Percentiles rank a stretch among this genome's conserved stretches.
Evolutionary conservation across 139 green algal species (phyloP).

Genomic region (Choricystis sp.): DNA sequence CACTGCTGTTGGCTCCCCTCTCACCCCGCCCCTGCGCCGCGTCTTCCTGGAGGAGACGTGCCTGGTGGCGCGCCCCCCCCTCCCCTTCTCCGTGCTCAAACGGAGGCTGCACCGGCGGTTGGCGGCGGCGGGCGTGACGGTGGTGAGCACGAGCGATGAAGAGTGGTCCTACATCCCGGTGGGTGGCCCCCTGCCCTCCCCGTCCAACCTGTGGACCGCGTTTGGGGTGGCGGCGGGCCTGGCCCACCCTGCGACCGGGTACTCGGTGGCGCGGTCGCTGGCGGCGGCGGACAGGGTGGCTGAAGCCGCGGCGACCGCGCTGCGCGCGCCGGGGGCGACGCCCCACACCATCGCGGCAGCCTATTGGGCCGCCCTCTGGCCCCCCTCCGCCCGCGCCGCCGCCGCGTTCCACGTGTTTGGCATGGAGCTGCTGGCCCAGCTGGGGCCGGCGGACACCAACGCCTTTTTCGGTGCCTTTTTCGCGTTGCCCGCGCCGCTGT

Average conservation of each 20-base stretch:
- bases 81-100: constrained; percentile 85
- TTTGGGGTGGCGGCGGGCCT: constrained; percentile 86
- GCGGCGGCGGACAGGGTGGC: constrained; percentile 64
- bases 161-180: constrained; percentile 90
- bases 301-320: constrained; percentile 27
- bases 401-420: constrained; percentile 91
- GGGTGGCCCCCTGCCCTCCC: constrained; percentile 58
- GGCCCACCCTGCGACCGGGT: constrained; percentile 77
- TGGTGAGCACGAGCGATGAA: constrained; percentile 63
- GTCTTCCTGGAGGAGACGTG: constrained; percentile 92
- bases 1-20: too few relatives aligned
- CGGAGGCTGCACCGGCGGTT: constrained; percentile 62
- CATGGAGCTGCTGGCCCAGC: constrained; percentile 57
- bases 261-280: constrained; percentile 86
- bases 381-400: constrained; percentile 68
- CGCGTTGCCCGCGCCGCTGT: constrained; percentile 42
- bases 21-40: constrained; percentile 33
- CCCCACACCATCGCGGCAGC: constrained; percentile 33
- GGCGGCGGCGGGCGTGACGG: constrained; percentile 21
- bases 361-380: constrained; percentile 79
- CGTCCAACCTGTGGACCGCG: constrained; percentile 38
- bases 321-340: constrained; percentile 18
- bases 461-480: constrained; percentile 84
- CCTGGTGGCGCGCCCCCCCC: constrained; percentile 75
- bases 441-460: constrained; percentile 54